Evolutionary conservation across 75 land plant genomes (phyloP).

Genomic region (Isoetes taiwanensis): DNA sequence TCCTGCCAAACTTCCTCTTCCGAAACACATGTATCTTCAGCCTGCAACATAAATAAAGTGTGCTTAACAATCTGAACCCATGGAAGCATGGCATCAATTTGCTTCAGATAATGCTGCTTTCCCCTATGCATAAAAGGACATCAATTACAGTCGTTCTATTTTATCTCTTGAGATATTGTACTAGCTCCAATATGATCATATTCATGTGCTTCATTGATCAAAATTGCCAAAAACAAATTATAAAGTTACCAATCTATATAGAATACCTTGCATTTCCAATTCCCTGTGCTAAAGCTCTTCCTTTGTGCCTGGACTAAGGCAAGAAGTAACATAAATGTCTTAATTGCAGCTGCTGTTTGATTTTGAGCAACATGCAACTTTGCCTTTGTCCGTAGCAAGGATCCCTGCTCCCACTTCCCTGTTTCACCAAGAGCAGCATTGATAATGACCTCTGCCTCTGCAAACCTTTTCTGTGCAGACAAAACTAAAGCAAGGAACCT

Average conservation of each 20-base stretch:
- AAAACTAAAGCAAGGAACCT: conserved; percentile 35
- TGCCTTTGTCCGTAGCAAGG: conserved; percentile 45
- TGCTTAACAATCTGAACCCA: not conserved
- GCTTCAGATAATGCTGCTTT: not conserved
- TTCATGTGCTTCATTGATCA: too few species aligned
- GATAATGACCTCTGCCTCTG: conserved; percentile 50
- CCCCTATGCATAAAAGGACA: not conserved
- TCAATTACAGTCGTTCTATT: too few species aligned
- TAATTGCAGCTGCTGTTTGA: conserved; percentile 44
- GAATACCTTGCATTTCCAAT: conserved; percentile 21
- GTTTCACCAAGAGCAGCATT: conserved; percentile 60
- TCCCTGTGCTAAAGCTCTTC: conserved; percentile 14
- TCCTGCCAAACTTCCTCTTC: conserved; percentile 60
- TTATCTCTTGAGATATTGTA: too few species aligned
- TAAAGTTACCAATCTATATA: not conserved
- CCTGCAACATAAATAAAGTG: conserved; percentile 17
- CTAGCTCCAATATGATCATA: too few species aligned
- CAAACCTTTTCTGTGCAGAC: conserved; percentile 39
- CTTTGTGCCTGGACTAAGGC: conserved; percentile 37
- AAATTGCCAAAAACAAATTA: too few species aligned
- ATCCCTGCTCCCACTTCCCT: conserved; percentile 34
- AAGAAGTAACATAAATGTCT: conserved; percentile 47
- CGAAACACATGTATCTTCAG: conserved; percentile 9
- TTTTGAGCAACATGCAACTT: conserved; percentile 42
- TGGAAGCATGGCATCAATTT: not conserved